These are phyloP conservation scores for Aphanoascus verrucosus DNA, from an alignment of 2,329 filamentous ascomycete species.

Conservation along the genomic window DNA sequence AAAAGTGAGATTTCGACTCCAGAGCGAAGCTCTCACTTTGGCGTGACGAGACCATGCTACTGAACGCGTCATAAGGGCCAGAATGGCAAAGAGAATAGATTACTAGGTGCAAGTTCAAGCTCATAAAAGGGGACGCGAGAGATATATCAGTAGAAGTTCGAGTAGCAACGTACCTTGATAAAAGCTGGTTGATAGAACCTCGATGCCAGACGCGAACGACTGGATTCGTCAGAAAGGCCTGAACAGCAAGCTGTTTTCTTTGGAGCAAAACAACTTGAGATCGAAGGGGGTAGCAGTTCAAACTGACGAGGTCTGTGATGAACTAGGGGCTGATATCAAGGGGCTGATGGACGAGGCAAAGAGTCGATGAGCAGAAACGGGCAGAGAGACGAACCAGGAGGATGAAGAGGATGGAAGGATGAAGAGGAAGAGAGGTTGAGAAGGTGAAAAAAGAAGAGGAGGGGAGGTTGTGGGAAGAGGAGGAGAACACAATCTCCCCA, in stretches of 20 bases:
- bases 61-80: too few relatives aligned
- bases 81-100: too few relatives aligned
- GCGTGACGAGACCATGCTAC: background rate
- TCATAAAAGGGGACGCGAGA: background rate
- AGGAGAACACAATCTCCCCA: constrained; percentile 2
- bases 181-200: background rate
- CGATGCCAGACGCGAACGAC: too few relatives aligned
- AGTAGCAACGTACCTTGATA: too few relatives aligned
- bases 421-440: background rate
- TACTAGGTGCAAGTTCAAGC: too few relatives aligned
- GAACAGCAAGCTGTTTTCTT: too few relatives aligned
- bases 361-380: background rate
- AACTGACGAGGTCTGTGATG: background rate
- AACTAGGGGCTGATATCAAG: background rate
- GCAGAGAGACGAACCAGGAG: background rate
- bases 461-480: background rate
- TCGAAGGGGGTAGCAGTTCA: too few relatives aligned
- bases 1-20: background rate
- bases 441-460: background rate
- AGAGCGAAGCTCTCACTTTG: background rate
- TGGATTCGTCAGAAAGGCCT: too few relatives aligned
- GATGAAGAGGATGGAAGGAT: background rate
- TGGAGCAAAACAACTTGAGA: too few relatives aligned
- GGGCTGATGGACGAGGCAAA: background rate
- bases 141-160: too few relatives aligned